Evolutionary conservation across 1,139 yeast species (phyloP), one percentile per base, ranked within the genome.

Genomic region (Yarrowia galli): DNA sequence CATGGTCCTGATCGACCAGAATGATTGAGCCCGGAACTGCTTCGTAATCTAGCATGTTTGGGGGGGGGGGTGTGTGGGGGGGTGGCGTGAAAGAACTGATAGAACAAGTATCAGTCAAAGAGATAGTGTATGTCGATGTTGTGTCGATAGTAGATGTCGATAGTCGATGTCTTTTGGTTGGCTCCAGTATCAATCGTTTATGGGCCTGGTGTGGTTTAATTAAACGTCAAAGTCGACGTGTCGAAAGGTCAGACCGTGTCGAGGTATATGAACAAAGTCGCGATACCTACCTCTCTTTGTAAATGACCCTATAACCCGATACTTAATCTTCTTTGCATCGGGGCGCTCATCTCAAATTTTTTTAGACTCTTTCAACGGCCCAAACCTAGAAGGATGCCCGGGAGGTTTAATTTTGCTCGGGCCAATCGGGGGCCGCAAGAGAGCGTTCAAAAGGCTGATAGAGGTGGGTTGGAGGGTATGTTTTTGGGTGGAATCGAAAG

Each of bases 331-430:
- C 61, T 38, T 54, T 54, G 61, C 61, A 54, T 54, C 25, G 61
- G n/a, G n/a, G 45, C 23, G 61, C 61, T 54, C 61, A 54, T 54
- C 61, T 54, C 61, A 54, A 54, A 40, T 54, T 54, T 54, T 53
- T 54, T 54, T 40, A 54, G 13, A n/a, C 48, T 54, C 16, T n/a
- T 48, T n/a, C 61, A 54, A 54, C 61, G 61, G 40, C 42, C n/a
- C 25, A 54, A 54, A 54, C 60, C 45, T 53, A 53, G 35, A 38
- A 23, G 53, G 9, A 10, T 25, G 16, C 15, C 51, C 10, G 2
- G n/a, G 5, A n/a, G 35, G 38, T 28, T 48, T 48, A n/a, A 28
- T 10, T 23, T n/a, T 7, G 25, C 28, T 10, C 51, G 22, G 38
- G 32, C 49, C 49, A 43, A 43, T 43, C 48, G 48, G 48, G n/a